Conservation (phyloP, 441 rosid species). For the Adansonia grandidieri region DNA sequence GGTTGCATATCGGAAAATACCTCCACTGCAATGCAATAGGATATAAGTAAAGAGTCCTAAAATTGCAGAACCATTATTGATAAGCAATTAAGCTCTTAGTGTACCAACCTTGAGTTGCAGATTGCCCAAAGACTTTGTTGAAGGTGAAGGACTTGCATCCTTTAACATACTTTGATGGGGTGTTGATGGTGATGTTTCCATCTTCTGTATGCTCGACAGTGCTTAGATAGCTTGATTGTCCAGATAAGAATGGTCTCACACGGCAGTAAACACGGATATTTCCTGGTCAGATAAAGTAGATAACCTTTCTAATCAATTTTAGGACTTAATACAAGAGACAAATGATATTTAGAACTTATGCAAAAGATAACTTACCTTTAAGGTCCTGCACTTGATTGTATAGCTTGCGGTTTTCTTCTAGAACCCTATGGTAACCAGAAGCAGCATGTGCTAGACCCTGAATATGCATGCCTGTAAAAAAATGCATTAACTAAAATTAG, state of each 20-base stretch:
- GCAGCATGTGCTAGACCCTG: slow-evolving; percentile 60
- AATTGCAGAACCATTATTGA: slow-evolving; percentile 5
- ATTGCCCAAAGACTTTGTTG: slow-evolving; percentile 94
- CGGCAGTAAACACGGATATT: no score
- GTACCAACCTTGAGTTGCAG: slow-evolving; percentile 79
- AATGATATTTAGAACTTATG: slow-evolving; percentile 14
- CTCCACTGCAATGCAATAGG: slow-evolving; percentile 64
- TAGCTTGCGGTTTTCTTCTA: slow-evolving; percentile 73
- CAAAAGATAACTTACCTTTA: slow-evolving; percentile 56
- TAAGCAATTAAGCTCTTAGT: neutral
- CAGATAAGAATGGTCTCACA: no score
- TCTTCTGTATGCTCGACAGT: slow-evolving; percentile 74
- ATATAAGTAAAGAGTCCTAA: slow-evolving; percentile 24
- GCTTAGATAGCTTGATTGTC: slow-evolving; percentile 35
- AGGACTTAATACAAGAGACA: slow-evolving; percentile 16
- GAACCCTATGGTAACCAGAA: slow-evolving; percentile 66
- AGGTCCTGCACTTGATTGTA: slow-evolving; percentile 87
- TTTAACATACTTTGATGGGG: slow-evolving; percentile 80
- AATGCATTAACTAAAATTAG: slow-evolving; percentile 23
- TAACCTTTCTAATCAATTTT: slow-evolving; percentile 16
- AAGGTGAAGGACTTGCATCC: slow-evolving; percentile 75
- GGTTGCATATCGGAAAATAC: slow-evolving; percentile 86
- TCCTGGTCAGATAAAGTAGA: slow-evolving; percentile 25
- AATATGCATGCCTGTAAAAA: slow-evolving; percentile 66
- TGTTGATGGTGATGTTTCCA: slow-evolving; percentile 61